Evolutionary conservation across 192 early-diverging fungal genomes (phyloP).

Genomic region (Podila verticillata): DNA sequence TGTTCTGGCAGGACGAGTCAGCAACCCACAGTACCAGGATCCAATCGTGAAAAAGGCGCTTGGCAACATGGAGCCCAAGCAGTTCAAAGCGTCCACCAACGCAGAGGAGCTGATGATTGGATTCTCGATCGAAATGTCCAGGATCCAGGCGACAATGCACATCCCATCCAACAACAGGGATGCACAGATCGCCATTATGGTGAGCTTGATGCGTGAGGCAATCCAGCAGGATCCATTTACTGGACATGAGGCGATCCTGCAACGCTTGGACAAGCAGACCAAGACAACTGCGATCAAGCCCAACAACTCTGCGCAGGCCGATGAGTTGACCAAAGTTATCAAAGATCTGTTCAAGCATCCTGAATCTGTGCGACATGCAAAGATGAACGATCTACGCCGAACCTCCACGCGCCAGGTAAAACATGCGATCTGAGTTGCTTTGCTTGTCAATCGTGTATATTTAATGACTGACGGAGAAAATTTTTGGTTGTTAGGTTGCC

Average conservation of each 20-base stretch:
- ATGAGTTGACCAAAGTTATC: conserved; percentile 55
- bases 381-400: conserved; percentile 52
- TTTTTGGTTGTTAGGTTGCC: conserved; percentile 40
- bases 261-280: conserved; percentile 22
- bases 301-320: conserved; percentile 37
- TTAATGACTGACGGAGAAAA: not conserved
- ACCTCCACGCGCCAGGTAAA: conserved; percentile 58
- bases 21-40: conserved; percentile 57
- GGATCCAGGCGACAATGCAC: conserved; percentile 44
- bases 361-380: conserved; percentile 38
- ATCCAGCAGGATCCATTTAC: conserved; percentile 52
- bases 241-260: conserved; percentile 28
- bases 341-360: conserved; percentile 53
- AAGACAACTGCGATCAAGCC: conserved; percentile 21
- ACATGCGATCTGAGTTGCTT: conserved; percentile 12
- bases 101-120: conserved; percentile 57
- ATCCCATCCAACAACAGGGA: conserved; percentile 53
- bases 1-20: conserved; percentile 57
- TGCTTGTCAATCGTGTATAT: not conserved
- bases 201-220: conserved; percentile 53
- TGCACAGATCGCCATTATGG: conserved; percentile 56
- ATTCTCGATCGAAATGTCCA: conserved; percentile 55
- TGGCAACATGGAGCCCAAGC: conserved; percentile 48
- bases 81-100: conserved; percentile 53
- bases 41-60: conserved; percentile 51